These are phyloP conservation scores for Setomelanomma holmii DNA, from an alignment of 2,329 filamentous ascomycete species.

Conservation along the genomic window DNA sequence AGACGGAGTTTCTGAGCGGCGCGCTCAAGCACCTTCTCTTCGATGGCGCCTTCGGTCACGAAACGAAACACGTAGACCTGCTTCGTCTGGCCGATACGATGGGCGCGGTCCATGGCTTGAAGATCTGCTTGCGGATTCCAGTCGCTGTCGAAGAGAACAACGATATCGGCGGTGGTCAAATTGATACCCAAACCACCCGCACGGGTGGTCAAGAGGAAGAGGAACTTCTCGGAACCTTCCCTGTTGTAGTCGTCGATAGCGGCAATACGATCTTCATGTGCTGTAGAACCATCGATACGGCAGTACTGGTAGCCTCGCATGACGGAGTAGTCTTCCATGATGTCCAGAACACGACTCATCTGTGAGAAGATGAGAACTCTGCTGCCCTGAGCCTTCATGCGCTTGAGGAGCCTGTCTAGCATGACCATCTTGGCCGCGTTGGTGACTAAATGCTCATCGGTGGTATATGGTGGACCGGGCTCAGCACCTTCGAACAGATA, in stretches of 20 bases:
- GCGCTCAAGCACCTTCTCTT: slow-evolving; percentile 96
- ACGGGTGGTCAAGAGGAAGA: slow-evolving; percentile 93
- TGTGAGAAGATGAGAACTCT: slow-evolving; percentile 99
- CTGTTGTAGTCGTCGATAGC: slow-evolving; percentile 99
- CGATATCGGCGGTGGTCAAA: slow-evolving; percentile 91
- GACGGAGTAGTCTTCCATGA: slow-evolving; percentile 97
- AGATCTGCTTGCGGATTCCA: slow-evolving; percentile 99
- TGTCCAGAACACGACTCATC: slow-evolving; percentile 97
- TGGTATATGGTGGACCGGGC: slow-evolving; percentile 96
- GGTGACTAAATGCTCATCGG: slow-evolving; percentile 91
- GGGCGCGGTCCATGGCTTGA: slow-evolving; percentile 97
- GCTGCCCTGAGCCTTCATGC: slow-evolving; percentile 85
- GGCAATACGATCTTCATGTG: slow-evolving; percentile 95
- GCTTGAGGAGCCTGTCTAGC: slow-evolving; percentile 85
- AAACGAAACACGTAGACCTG: slow-evolving; percentile 97
- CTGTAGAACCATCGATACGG: slow-evolving; percentile 94
- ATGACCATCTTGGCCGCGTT: slow-evolving; percentile 98
- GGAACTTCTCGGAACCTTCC: slow-evolving; percentile 83
- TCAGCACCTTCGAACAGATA: slow-evolving; percentile 98
- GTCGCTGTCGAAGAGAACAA: slow-evolving; percentile 95
- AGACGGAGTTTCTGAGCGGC: slow-evolving; percentile 95
- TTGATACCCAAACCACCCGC: slow-evolving; percentile 98
- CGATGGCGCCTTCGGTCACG: slow-evolving; percentile 96
- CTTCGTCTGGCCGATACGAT: slow-evolving; percentile 98
- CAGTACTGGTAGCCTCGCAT: slow-evolving; percentile 96